A percentile compares a stretch with the other conserved stretches of the same genome.
phyloP scores from a whole-genome alignment of 805 yeast genomes.

The Yamadazyma scolyti region DNA sequence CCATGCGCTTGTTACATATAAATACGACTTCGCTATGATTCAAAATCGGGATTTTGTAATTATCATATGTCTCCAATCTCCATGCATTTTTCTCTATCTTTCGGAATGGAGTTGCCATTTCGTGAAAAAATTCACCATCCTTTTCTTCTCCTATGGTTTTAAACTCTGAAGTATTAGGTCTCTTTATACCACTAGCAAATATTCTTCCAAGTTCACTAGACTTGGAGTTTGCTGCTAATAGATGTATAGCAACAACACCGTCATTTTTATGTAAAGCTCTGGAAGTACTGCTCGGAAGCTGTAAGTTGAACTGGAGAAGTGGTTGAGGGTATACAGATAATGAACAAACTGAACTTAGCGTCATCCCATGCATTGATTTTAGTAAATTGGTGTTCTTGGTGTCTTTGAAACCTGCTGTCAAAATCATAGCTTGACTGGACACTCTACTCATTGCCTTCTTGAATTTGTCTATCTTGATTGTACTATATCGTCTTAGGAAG shows the following conservation, averaged over 20 bases:
- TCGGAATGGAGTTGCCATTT: constrained; percentile 56
- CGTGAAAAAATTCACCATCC: constrained; percentile 38
- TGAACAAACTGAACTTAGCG: constrained; percentile 83
- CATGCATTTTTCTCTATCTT: constrained; percentile 26
- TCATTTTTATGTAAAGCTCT: constrained; percentile 53
- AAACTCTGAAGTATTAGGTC: constrained; percentile 25
- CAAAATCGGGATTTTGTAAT: constrained; percentile 50
- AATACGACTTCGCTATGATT: constrained; percentile 55
- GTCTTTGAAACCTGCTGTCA: constrained; percentile 28
- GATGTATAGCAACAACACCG: constrained; percentile 64
- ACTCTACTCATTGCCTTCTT: constrained; percentile 33
- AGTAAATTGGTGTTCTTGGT: not conserved
- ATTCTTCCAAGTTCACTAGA: constrained; percentile 60
- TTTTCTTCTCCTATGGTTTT: constrained; percentile 20
- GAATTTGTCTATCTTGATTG: constrained; percentile 13
- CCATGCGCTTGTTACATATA: constrained; percentile 54
- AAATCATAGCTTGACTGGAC: constrained; percentile 41
- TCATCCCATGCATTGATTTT: constrained; percentile 59
- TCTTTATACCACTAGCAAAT: constrained; percentile 59
- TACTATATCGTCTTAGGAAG: constrained; percentile 2
- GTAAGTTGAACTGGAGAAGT: constrained; percentile 79
- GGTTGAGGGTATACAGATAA: constrained; percentile 76
- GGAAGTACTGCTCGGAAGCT: constrained; percentile 82
- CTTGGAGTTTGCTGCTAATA: constrained; percentile 57
- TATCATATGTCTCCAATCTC: constrained; percentile 18